Base-by-base conservation (phyloP, 495 filamentous ascomycete genomes). In the Xylaria telfairii region DNA sequence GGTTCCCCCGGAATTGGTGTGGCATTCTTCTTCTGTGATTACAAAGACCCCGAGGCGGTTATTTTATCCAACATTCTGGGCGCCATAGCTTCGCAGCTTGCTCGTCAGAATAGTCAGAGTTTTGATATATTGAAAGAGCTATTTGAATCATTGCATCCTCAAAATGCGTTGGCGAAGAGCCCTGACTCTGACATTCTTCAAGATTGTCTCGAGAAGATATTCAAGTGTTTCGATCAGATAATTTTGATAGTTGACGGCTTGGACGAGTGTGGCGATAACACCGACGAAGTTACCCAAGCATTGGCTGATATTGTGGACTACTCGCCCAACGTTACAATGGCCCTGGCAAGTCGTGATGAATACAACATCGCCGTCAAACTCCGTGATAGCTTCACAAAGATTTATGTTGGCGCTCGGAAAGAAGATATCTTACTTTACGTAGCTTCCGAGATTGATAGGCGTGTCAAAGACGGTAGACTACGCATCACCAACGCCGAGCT, bases 11-110 rank as follows among this genome's bases (percentile, higher is more conserved):
- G 34, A 24, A 67, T 65, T 15, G 82, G 72, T 8, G 73, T 76
- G 4, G 82, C 79, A 10, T 85, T 71, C 54, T 85, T 81, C 74
- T 84, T 80, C 47, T 83, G 81, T 56, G 79, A 83, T 51, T 83
- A 83, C 69, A 83, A 81, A 49, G 71, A 77, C 47, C 4, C 53
- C 3, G 59, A 42, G 19, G 80, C 78, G 0, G 77, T 80, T 30
- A 56, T 76, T 4, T 49, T 71, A 21, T 19, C 44, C 4, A 76
- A 75, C 44, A 78, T 84, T 4, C 51, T 85, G 0, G 76, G 79
- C 12, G 71, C 79, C 4, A 42, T 85, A 13, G 78, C 74, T 15
- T 68, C 59, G 1, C 81, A 83, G 37, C 39, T 84, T 49, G 77
- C 76, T 19, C 44, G 66, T 17, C 81, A 83, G 62, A 74, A 79